A percentile compares a stretch with the other conserved stretches of the same genome.
These are phyloP conservation scores for Puccinia brachypodii DNA, from an alignment of 1,284 basidiomycete species.

Conservation along the genomic window DNA sequence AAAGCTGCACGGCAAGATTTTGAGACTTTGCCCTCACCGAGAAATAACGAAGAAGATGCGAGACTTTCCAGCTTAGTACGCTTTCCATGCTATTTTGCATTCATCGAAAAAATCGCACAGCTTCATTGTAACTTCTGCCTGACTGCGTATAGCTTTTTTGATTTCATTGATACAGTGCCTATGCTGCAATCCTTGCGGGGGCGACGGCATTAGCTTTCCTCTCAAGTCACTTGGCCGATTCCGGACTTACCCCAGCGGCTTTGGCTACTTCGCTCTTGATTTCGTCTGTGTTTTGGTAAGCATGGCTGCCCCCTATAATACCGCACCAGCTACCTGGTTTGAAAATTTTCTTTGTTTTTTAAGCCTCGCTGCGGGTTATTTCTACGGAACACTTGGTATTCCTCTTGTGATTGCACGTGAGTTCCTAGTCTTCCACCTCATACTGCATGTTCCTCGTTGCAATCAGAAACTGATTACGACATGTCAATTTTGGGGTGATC, in stretches of 20 bases:
- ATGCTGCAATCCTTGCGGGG: neutral
- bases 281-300: conserved; percentile 22
- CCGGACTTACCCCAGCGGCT: conserved; percentile 24
- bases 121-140: neutral
- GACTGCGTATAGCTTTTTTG: neutral
- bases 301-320: neutral
- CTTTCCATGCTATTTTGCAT: neutral
- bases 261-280: conserved; percentile 3
- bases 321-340: neutral
- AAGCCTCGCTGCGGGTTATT: conserved; percentile 39
- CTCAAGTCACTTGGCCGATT: conserved; percentile 10
- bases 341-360: neutral
- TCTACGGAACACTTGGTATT: conserved; percentile 33
- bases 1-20: neutral
- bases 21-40: conserved; percentile 22
- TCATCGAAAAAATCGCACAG: too few relatives aligned
- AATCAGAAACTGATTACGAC: neutral
- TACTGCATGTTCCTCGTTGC: neutral
- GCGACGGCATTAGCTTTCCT: conserved; percentile 30
- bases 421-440: neutral
- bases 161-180: neutral
- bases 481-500: neutral
- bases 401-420: conserved; percentile 19
- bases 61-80: conserved; percentile 42
- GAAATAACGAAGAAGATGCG: conserved; percentile 26